Evolutionary conservation across 169 alveolate species (phyloP), one percentile per base, ranked within the genome.

Genomic region (Plasmodium yoelii): DNA sequence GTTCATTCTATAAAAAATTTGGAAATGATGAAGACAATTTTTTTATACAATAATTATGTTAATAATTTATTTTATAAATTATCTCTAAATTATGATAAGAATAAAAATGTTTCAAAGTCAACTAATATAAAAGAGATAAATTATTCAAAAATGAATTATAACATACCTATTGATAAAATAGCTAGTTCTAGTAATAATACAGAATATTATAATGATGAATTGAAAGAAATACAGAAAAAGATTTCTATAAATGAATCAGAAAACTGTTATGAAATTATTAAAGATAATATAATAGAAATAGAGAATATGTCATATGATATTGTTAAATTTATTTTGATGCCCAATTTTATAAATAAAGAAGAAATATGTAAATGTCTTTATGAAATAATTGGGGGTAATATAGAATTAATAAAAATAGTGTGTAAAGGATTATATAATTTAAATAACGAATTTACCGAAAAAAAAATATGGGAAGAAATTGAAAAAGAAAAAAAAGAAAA

Each of bases 21-120:
- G 5, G 88, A 75, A 65, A 61, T 75, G 46, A 75, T 75, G 88
- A 75, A 75, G 44, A 18, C 64, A 10, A 53, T 75, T 18, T 75
- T 55, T 65, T 39, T 75, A 18, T 75, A 61, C 15, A 75, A 75
- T 24, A 60, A 61, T 10, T 18, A 46, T 34, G 59, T 68, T 47
- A 46, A 15, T 13, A 57, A 57, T 8, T 18, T 18, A n/a, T 15
- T 24, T 24, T 8, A 15, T 4, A 3, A 15, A n/a, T 12, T 22
- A 51, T 0, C n/a, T 3, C 19, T 51, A 6, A 12, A 51, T 2
- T 2, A 6, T 12, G 59, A 3, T 51, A 51, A 12, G 5, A 13
- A 13, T 15, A 51, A 51, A 12, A 13, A 1, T 3, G 22, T 51
- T 51, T 6, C 59, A 2, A 6, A 15, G 6, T 13, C 24, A 12